Base-by-base conservation (phyloP, 2,329 filamentous ascomycete species). In the Coniosporium tulheliwenetii region DNA sequence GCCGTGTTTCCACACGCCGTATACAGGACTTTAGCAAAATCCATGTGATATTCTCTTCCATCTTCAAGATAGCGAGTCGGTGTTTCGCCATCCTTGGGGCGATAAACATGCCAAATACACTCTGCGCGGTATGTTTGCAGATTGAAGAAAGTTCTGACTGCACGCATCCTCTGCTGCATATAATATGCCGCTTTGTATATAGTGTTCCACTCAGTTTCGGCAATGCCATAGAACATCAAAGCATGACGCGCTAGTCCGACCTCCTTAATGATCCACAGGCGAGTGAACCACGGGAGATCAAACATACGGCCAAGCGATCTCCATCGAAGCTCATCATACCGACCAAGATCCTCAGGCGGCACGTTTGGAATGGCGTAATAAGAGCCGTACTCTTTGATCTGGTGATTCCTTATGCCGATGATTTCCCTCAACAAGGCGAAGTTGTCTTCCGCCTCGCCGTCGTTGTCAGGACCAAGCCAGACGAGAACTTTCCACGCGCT, bases 231-330 rank as follows among this genome's bases (percentile, higher is more conserved):
- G 13, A 44, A 38, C 8, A 47, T 39, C 10, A 15, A 30, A 10
- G 45, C 45, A 7, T 40, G 9, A 15, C 16, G 10, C 10, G 45
- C 45, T 2, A 43, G 35, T 10, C 40, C 44, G 4, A 47, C 30
- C 31, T 47, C 45, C 35, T 47, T 44, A 19, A 47, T 46, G 10
- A 46, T 42, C 45, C 42, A 47, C 15, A 42, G 32, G n/a, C 45
- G 34, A 15, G 37, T 39, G 39, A 47, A 47, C 44, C 42, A 47
- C 5, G 19, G 30, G 8, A 34, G 36, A 10, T 37, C 19, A 37
- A 46, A 43, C 10, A 47, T 40, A n/a, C 42, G 26, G 30, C 8
- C 15, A 14, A 40, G 29, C 38, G 38, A n/a, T 13, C 5, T 13
- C 38, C 31, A 40, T 34, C 10, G 36, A 37, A 26, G 36, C 5